Percentiles rank a stretch among this genome's conserved stretches.
Evolutionary conservation across 192 early-diverging fungal species (phyloP).

Genomic region (Helicostylum pulchrum): DNA sequence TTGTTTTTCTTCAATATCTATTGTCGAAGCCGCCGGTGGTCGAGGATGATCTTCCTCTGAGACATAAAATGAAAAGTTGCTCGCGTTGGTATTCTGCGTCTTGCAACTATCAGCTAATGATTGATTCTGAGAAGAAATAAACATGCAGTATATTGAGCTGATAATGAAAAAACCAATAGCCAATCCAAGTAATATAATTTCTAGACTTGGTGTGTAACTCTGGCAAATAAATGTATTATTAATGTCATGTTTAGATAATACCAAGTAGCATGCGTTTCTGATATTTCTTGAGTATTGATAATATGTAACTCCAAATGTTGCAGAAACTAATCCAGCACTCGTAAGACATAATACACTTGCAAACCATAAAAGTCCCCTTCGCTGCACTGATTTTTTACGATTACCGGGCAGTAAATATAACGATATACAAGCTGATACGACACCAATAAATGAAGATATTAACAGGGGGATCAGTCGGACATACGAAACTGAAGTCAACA

Average conservation of each 20-base stretch:
- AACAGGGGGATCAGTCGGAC: conserved; percentile 11
- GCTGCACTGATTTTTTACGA: neutral
- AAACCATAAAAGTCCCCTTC: neutral
- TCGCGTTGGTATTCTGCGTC: neutral
- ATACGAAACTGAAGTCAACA: neutral
- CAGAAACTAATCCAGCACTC: neutral
- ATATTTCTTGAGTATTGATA: conserved; percentile 2
- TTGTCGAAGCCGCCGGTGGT: neutral
- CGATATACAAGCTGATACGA: neutral
- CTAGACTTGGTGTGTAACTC: conserved; percentile 1
- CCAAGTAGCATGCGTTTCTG: neutral
- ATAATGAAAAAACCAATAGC: conserved; percentile 3
- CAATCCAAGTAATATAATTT: neutral
- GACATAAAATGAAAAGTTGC: neutral
- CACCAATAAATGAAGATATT: neutral
- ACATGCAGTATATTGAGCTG: neutral
- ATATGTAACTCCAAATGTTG: conserved; percentile 7
- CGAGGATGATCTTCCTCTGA: neutral
- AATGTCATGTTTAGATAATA: no score
- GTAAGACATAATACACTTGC: neutral
- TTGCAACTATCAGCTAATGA: neutral
- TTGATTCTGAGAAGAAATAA: neutral
- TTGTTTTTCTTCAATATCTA: neutral
- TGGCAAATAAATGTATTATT: neutral
- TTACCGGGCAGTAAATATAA: neutral